phyloP scores from a whole-genome alignment of 2,329 filamentous ascomycete genomes.

The Penicillium sp. region DNA sequence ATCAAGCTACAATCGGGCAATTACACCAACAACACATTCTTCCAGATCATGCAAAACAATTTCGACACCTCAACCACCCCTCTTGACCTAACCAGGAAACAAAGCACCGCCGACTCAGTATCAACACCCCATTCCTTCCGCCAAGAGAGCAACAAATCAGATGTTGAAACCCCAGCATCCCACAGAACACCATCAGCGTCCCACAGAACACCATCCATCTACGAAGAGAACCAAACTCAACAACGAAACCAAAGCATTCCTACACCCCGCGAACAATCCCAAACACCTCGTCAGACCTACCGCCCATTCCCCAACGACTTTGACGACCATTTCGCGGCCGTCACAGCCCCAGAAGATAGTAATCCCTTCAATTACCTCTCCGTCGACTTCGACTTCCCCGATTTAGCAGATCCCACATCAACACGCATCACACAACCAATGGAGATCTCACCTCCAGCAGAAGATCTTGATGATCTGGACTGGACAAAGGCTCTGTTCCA shows the following conservation, averaged over 20 bases:
- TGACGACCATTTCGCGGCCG: constrained; percentile 23
- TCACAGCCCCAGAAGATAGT: constrained; percentile 6
- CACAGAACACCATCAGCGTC: background rate
- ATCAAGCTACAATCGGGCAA: constrained; percentile 32
- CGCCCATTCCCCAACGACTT: constrained; percentile 27
- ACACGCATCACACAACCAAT: constrained; percentile 4
- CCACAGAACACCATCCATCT: background rate
- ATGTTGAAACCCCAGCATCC: background rate
- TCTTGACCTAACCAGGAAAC: constrained; percentile 8
- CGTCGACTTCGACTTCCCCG: constrained; percentile 28
- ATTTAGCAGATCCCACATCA: constrained; percentile 9
- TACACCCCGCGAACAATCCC: background rate
- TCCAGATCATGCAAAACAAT: constrained; percentile 35
- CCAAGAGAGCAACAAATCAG: background rate
- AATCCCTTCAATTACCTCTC: constrained; percentile 25
- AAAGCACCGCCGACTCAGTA: constrained; percentile 16
- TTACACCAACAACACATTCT: constrained; percentile 28
- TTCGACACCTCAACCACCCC: constrained; percentile 12
- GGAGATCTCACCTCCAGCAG: constrained; percentile 6
- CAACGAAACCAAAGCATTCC: constrained; percentile 2
- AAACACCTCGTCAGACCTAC: constrained; percentile 3
- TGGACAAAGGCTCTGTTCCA: constrained; percentile 34
- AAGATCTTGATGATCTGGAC: constrained; percentile 27
- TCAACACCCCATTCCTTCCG: constrained; percentile 7
- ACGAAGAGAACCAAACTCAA: constrained; percentile 6